Evolutionary conservation across 2,329 filamentous ascomycete genomes (phyloP), one percentile per base, ranked within the genome.

Genomic region (Xylaria hypoxylon): DNA sequence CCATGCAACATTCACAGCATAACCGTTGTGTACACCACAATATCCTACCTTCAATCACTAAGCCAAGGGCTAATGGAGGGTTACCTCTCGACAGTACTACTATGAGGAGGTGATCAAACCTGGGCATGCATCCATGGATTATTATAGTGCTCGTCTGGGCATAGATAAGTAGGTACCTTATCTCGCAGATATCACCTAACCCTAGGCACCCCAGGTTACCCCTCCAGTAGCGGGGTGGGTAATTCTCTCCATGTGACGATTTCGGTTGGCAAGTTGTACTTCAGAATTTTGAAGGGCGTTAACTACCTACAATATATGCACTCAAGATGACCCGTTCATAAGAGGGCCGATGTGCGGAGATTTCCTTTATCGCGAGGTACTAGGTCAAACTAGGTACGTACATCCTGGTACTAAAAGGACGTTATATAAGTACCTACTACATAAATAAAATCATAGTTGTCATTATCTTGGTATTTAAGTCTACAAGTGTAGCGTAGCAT

Each of bases 311-410:
- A n/a, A n/a, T n/a, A n/a, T n/a, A n/a, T n/a, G n/a, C n/a, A n/a
- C n/a, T n/a, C n/a, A n/a, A n/a, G n/a, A n/a, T n/a, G n/a, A n/a
- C n/a, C n/a, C n/a, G 35, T 13, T 45, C 19, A n/a, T 28, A 5
- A 17, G 13, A 19, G 31, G 40, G 51, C 62, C 62, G 62, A 45
- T 65, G 11, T 48, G 45, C 57, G 62, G 62, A 65, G 62, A n/a
- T 15, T 19, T 6, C 2, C 28, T 17, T 26, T 38, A 5, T 24
- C 19, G 6, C 26, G 17, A 35, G 28, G n/a, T 47, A 38, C 13
- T 31, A 15, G 13, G 35, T 19, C 19, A 47, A 11, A 15, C 22
- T 3, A 11, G 10, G 3, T 19, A 11, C 22, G 3, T 19, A 11
- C 19, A 22, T 22, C 42, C 15, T 50, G 31, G 15, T n/a, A 8